A percentile compares a stretch with the other conserved stretches of the same genome.
phyloP scores from a whole-genome alignment of 768 basidiomycete species.

The Suillus luteus region DNA sequence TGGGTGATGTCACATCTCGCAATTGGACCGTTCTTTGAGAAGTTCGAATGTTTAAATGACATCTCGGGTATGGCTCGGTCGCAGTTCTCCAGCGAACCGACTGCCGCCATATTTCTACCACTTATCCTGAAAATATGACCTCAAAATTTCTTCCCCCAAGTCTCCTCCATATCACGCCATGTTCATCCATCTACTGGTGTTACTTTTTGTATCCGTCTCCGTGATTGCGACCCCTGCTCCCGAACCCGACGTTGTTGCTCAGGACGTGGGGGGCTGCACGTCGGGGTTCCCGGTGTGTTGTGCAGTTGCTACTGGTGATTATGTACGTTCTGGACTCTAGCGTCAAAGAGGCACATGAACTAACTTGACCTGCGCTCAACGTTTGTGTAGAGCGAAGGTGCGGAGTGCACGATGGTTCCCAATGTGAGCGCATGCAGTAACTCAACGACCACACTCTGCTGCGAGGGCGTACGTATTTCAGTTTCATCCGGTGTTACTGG shows the following conservation, averaged over 20 bases:
- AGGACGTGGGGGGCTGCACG: background rate
- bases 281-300: background rate
- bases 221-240: background rate
- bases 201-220: background rate
- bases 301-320: background rate
- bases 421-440: background rate
- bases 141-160: background rate
- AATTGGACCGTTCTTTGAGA: background rate
- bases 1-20: background rate
- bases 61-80: background rate
- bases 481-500: background rate
- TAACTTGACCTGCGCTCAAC: background rate
- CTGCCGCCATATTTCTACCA: background rate
- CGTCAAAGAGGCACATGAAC: background rate
- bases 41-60: background rate
- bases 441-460: background rate
- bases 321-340: background rate
- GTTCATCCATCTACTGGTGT: background rate
- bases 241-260: background rate
- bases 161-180: background rate
- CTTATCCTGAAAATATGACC: background rate
- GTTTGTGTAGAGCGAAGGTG: background rate
- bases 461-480: background rate
- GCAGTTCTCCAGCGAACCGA: background rate
- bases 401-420: background rate